These are phyloP conservation scores for Triticum turgidum DNA, from an alignment of 176 grass and related monocot species.

Conservation along the genomic window DNA sequence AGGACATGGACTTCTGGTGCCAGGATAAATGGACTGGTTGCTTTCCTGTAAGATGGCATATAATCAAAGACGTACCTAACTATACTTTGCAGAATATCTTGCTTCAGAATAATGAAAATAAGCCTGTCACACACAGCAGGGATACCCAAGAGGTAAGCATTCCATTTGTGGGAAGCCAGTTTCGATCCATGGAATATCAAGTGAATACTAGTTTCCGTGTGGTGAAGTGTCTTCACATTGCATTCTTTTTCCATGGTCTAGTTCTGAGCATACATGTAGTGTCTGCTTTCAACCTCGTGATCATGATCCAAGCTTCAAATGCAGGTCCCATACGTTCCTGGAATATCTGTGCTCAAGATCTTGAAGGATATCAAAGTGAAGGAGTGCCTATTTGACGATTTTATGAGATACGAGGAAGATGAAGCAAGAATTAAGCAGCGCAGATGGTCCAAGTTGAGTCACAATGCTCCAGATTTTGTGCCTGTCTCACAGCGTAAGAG, in stretches of 20 bases:
- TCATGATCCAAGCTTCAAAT: conserved; percentile 21
- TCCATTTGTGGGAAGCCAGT: neutral
- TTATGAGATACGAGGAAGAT: conserved; percentile 67
- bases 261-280: neutral
- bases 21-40: conserved; percentile 95
- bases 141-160: conserved; percentile 91
- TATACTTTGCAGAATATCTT: conserved; percentile 66
- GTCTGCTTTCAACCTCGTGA: neutral
- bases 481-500: conserved; percentile 41
- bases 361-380: conserved; percentile 54
- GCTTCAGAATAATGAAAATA: conserved; percentile 88
- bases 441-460: conserved; percentile 53
- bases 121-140: conserved; percentile 95
- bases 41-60: conserved; percentile 95
- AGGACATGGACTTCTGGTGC: conserved; percentile 94
- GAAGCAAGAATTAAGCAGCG: conserved; percentile 48
- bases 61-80: conserved; percentile 87
- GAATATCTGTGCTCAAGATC: conserved; percentile 59
- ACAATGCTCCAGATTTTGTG: conserved; percentile 68
- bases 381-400: conserved; percentile 72
- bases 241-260: neutral
- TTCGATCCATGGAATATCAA: neutral
- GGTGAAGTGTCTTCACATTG: neutral
- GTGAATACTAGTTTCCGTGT: neutral
- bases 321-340: conserved; percentile 63